Evolutionary conservation across 2,329 filamentous ascomycete species (phyloP), one percentile per base, ranked within the genome.

Genomic region (Fusarium sp.): DNA sequence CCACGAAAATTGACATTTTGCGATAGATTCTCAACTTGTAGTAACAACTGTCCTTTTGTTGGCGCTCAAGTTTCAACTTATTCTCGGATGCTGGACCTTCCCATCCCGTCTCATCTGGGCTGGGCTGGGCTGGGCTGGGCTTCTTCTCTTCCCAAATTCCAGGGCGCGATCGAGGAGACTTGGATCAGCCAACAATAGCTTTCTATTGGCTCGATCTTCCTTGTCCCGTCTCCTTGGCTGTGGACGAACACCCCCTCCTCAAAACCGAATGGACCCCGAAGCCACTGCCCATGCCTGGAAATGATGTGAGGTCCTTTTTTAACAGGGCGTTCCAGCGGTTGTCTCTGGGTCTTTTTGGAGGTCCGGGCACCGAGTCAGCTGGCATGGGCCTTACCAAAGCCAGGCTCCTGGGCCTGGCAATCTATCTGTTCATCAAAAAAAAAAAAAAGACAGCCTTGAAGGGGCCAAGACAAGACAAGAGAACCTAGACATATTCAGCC

Each of bases 381-480:
- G 48, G 48, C 18, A 26, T 50, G 21, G 30, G n/a, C 31, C 67
- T 65, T 73, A 71, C 69, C 70, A 63, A 71, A 68, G 67, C 73
- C 73, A 75, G 71, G 73, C 73, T 75, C 70, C 72, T 74, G 73
- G 73, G 65, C 68, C 73, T 62, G 49, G 49, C 28, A 51, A 25
- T 42, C 31, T 41, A 34, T 41, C 49, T 25, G 34, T 52, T 26
- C 34, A 52, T 25, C 23, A 52, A 19, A 26, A 58, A 21, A 21
- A 21, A 21, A 21, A 21, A 21, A 53, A 31, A 31, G 45, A 42
- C 34, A 37, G 34, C 34, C 18, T 18, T 37, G 34, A n/a, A 37
- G 18, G 18, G 34, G 34, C 34, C 34, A n/a, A 37, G 34, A 37
- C 34, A 30, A 30, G 28, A 30, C 28, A 28, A 13, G 28, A 28